phyloP scores from a whole-genome alignment of 352 stramenopile genomes.

The Aphanomyces euteiches region DNA sequence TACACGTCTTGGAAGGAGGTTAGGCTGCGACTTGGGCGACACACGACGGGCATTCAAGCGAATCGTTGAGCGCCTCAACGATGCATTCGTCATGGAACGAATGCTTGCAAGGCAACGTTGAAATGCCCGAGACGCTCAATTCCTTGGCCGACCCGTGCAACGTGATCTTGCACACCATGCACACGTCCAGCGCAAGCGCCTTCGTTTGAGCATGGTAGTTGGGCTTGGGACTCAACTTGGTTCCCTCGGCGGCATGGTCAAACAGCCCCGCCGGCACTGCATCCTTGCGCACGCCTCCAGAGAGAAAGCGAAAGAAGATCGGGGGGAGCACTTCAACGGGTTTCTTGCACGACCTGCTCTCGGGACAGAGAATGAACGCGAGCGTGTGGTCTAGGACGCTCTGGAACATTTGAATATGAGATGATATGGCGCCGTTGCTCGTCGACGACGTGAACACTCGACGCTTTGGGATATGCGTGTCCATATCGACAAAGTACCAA shows the following conservation, averaged over 20 bases:
- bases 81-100: conserved; percentile 15
- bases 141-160: not conserved
- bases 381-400: not conserved
- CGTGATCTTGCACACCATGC: not conserved
- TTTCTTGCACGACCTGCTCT: not conserved
- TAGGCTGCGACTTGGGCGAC: not conserved
- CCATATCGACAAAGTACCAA: conserved; percentile 32
- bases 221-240: not conserved
- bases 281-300: not conserved
- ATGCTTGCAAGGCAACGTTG: conserved; percentile 6
- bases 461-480: not conserved
- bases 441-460: not conserved
- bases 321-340: not conserved
- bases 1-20: not conserved
- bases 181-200: not conserved
- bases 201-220: not conserved
- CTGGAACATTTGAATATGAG: conserved; percentile 1
- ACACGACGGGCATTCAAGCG: not conserved
- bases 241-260: not conserved
- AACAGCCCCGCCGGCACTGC: not conserved
- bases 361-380: not conserved
- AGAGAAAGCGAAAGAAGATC: conserved; percentile 8
- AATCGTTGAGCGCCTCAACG: not conserved
- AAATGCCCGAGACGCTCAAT: not conserved
- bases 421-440: not conserved